Base-by-base conservation (phyloP, 441 rosid genomes). In the Jatropha multifida region DNA sequence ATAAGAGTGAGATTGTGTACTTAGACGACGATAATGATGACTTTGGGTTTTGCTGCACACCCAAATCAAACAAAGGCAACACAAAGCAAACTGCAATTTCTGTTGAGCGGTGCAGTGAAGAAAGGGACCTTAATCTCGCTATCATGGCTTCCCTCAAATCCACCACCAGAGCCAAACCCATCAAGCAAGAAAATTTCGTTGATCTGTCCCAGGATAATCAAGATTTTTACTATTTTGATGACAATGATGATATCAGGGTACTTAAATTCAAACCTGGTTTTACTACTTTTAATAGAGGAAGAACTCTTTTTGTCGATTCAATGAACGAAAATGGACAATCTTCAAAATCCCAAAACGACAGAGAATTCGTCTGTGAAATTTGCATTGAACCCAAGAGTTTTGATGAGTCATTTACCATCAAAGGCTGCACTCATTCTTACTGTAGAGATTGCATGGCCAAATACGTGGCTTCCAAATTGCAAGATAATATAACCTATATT, bases 371-470 rank as follows among this genome's bases (percentile, higher is more conserved):
- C 0, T 83, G 89, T 9, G 83, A 78, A 67, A 83, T 88, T 37
- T 88, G 91, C 14, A 71, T 77, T 2, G 88, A 83, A 4, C 0
- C 76, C 4, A 84, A 76, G 68, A 65, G 70, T 32, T 3, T 44
- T 38, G 46, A 15, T 18, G 72, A 83, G 46, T 70, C 74, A 0
- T 80, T 82, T 59, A 40, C 61, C 1, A 71, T 82, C 69, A 76
- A 59, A 10, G 88, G 88, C 0, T 88, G 90, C 73, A 18, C 78
- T 23, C 94, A 85, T 27, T 61, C 74, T 15, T 87, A 81, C 83
- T 90, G 94, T 65, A 71, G 18, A 7, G 77, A 74, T 2, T 88
- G 94, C 65, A 72, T 82, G 51, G 68, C 79, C 54, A 85, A 76
- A 58, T 84, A 85, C 71, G 74, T 88, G 7, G 80, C 80, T 2